phyloP scores from a whole-genome alignment of 2,329 filamentous ascomycete genomes.

The Parasarocladium wereldwijsianum region DNA sequence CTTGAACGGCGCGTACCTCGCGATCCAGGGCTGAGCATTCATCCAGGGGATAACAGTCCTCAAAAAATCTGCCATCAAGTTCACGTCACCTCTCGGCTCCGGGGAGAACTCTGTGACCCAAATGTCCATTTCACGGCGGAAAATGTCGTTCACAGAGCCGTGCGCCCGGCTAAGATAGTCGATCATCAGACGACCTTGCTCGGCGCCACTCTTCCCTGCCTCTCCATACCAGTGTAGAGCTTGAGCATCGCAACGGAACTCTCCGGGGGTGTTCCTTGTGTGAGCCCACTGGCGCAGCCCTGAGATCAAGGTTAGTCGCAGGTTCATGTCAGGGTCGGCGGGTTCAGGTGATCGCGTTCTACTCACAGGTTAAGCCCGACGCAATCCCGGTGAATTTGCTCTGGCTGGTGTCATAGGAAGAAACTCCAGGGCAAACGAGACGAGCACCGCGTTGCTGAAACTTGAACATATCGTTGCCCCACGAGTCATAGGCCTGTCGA shows the following conservation, averaged over 20 bases:
- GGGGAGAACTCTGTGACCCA: slow-evolving; percentile 3
- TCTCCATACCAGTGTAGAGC: slow-evolving; percentile 3
- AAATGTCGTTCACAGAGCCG: slow-evolving; percentile 1
- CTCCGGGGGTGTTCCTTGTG: not conserved
- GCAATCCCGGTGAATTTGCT: slow-evolving; percentile 1
- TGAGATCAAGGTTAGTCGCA: too few relatives aligned
- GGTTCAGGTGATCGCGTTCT: too few relatives aligned
- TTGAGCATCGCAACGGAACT: slow-evolving; percentile 2
- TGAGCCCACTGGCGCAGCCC: slow-evolving; percentile 2
- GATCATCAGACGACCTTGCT: not conserved
- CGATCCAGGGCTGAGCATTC: slow-evolving; percentile 1
- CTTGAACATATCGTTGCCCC: slow-evolving; percentile 3
- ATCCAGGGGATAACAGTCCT: not conserved
- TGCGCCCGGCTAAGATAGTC: slow-evolving; percentile 1
- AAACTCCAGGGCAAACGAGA: slow-evolving; percentile 1
- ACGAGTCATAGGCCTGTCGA: not conserved
- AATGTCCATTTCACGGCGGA: not conserved
- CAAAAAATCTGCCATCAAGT: not conserved
- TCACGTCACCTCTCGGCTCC: not conserved
- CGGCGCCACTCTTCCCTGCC: not conserved
- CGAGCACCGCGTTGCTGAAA: not conserved
- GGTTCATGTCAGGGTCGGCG: too few relatives aligned
- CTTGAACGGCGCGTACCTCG: slow-evolving; percentile 1
- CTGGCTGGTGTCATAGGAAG: not conserved
- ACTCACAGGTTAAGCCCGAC: slow-evolving; percentile 1